Evolutionary conservation across 805 yeast genomes (phyloP), one percentile per base, ranked within the genome.

Genomic region (Phaffomyces antillensis): DNA sequence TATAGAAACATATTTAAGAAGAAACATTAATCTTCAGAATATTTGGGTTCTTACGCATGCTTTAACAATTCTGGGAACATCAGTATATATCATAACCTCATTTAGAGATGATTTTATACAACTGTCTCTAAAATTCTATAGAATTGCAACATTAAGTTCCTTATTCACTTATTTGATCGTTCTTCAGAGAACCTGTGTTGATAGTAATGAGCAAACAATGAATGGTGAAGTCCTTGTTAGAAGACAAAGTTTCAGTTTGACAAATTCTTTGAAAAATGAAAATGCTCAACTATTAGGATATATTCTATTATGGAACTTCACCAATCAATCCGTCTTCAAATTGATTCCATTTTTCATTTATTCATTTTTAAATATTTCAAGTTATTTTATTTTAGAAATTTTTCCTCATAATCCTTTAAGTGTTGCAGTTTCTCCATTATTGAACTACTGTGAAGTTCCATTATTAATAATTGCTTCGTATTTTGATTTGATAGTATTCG

Each of bases 291-390:
- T 70, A 38, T 54, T 70, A 35, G 62, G 63, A 0, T 66, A 62
- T 52, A 54, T 70, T 2, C 48, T 58, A n/a, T 55, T 71, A 23
- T 70, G 73, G 73, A 38, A 62, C 25, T 54, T 58, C 10, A 67
- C 74, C 0, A 52, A 58, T 4, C 46, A 52, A 3, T 61, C 60
- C 17, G 17, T 63, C n/a, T 43, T 64, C 33, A 71, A 71, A 47
- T 47, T 71, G 37, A 45, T 65, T 25, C 73, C 75, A 2, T 70
- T 69, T 51, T 60, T 64, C n/a, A 56, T 64, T 9, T 71, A 69
- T 48, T 69, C 75, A 4, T 52, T 63, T n/a, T 53, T 71, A 43
- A 71, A 71, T 46, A 49, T 68, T 34, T 52, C 63, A 26, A 60
- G 62, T 20, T 67, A 56, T 45, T 52, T 62, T 37, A 56, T 62